A percentile compares a stretch with the other conserved stretches of the same genome.
Conservation (phyloP, 352 stramenopile species). For the Phytophthora pseudosyringae region DNA sequence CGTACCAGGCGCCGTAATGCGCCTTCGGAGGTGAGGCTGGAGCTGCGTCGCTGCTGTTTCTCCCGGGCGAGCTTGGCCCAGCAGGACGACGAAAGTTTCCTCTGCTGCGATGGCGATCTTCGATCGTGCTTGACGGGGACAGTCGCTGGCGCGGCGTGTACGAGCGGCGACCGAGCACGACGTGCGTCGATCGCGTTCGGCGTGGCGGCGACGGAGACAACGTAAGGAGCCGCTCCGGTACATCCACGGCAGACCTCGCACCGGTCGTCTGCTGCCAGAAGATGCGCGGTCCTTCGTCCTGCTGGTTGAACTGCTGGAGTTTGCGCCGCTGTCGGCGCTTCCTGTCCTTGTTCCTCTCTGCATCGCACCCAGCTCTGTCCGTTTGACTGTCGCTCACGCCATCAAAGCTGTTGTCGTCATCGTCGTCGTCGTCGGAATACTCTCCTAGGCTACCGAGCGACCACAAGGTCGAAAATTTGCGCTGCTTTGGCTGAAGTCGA, state of each 20-base stretch:
- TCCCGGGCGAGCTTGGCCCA: background rate
- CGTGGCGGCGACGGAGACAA: conserved; percentile 19
- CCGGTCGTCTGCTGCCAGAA: conserved; percentile 57
- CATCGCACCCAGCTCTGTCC: conserved; percentile 10
- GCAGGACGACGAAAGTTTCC: conserved; percentile 2
- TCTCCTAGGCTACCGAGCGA: conserved; percentile 13
- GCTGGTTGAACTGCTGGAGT: conserved; percentile 19
- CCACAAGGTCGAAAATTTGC: conserved; percentile 44
- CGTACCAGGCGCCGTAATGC: conserved; percentile 66
- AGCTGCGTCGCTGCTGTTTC: background rate
- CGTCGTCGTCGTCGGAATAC: conserved; percentile 22
- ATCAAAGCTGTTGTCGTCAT: conserved; percentile 25
- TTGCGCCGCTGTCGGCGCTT: conserved; percentile 40
- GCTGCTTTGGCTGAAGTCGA: conserved; percentile 40
- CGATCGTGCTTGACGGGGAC: conserved; percentile 5
- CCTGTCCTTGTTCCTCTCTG: conserved; percentile 1
- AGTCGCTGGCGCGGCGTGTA: conserved; percentile 3
- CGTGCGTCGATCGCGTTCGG: conserved; percentile 11
- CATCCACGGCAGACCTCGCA: conserved; percentile 46
- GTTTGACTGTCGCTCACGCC: conserved; percentile 8
- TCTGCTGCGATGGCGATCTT: conserved; percentile 10
- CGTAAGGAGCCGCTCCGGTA: conserved; percentile 29
- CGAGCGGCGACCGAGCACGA: conserved; percentile 25
- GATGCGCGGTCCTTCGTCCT: conserved; percentile 30
- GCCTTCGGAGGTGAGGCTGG: conserved; percentile 21